These are phyloP conservation scores for Blastobotrys robertii DNA, from an alignment of 805 yeast species.

Conservation along the genomic window DNA sequence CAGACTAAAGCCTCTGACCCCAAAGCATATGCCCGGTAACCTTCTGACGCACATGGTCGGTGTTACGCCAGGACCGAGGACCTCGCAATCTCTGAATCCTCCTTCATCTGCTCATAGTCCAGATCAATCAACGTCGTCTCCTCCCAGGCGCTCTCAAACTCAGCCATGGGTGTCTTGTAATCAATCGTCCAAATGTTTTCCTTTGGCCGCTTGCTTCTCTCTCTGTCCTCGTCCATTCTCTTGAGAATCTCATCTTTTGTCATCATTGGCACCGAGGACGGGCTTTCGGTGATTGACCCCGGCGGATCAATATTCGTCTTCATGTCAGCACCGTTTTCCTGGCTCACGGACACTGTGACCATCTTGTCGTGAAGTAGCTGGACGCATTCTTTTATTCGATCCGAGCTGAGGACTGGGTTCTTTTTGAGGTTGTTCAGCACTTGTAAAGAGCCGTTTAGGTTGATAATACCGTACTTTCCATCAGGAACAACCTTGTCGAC, in stretches of 20 bases:
- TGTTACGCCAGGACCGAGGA: not conserved
- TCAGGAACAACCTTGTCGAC: slow-evolving; percentile 20
- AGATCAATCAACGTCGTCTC: slow-evolving; percentile 30
- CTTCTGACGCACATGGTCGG: too few species aligned
- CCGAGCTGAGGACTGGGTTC: slow-evolving; percentile 2
- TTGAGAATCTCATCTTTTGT: slow-evolving; percentile 48
- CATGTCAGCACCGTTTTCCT: slow-evolving; percentile 2
- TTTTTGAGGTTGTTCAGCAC: slow-evolving; percentile 8
- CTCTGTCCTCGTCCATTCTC: slow-evolving; percentile 90
- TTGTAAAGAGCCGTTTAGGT: slow-evolving; percentile 9
- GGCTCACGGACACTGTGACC: slow-evolving; percentile 14
- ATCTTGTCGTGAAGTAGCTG: slow-evolving; percentile 18
- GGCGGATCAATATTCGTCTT: too few species aligned
- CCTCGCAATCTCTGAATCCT: slow-evolving; percentile 42
- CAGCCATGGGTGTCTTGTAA: slow-evolving; percentile 34
- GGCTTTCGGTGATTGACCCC: not conserved
- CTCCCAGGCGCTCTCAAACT: slow-evolving; percentile 42
- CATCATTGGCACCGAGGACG: slow-evolving; percentile 7
- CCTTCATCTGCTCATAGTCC: slow-evolving; percentile 44
- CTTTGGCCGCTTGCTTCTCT: slow-evolving; percentile 69
- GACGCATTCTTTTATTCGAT: slow-evolving; percentile 8
- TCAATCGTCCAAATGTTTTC: slow-evolving; percentile 68
- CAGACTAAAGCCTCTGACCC: too few species aligned
- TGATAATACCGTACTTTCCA: slow-evolving; percentile 10
- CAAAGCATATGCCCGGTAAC: not conserved